Evolutionary conservation across 768 basidiomycete genomes (phyloP).

Genomic region (Trametes cubensis): DNA sequence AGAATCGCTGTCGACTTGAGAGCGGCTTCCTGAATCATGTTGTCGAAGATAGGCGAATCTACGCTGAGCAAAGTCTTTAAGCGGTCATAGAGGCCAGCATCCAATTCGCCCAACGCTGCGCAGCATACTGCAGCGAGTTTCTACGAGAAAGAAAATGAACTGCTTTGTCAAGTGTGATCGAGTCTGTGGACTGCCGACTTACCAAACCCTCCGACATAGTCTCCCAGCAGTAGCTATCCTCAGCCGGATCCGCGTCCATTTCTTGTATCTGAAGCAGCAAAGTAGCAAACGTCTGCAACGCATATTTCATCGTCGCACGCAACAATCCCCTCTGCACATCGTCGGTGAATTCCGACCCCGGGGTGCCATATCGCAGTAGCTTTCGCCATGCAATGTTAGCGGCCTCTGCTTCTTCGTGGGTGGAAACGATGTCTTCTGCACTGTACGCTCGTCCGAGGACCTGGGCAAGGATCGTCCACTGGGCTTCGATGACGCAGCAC

Average conservation of each 20-base stretch:
- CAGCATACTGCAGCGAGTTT: slow-evolving; percentile 87
- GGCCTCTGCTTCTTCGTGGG: slow-evolving; percentile 73
- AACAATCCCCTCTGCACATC: slow-evolving; percentile 36
- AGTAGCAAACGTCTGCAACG: slow-evolving; percentile 78
- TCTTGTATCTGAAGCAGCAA: slow-evolving; percentile 79
- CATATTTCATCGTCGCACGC: slow-evolving; percentile 54
- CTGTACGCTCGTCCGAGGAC: slow-evolving; percentile 45
- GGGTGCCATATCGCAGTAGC: slow-evolving; percentile 57
- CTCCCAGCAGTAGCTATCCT: slow-evolving; percentile 91
- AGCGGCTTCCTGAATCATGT: slow-evolving; percentile 86
- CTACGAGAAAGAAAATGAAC: slow-evolving; percentile 39
- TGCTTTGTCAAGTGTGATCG: too few species aligned
- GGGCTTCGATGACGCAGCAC: slow-evolving; percentile 85
- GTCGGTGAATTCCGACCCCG: slow-evolving; percentile 44
- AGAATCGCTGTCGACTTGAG: slow-evolving; percentile 83
- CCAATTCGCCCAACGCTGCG: slow-evolving; percentile 67
- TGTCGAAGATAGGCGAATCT: slow-evolving; percentile 79
- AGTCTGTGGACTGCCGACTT: slow-evolving; percentile 26
- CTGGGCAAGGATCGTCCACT: slow-evolving; percentile 85
- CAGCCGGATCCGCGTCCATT: slow-evolving; percentile 75
- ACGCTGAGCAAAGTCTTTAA: slow-evolving; percentile 78
- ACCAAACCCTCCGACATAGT: slow-evolving; percentile 91
- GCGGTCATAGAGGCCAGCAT: slow-evolving; percentile 66
- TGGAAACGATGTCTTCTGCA: slow-evolving; percentile 21
- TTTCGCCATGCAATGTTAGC: slow-evolving; percentile 81